Evolutionary conservation across 2,329 filamentous ascomycete species (phyloP), one percentile per base, ranked within the genome.

Genomic region (Moelleriella libera): DNA sequence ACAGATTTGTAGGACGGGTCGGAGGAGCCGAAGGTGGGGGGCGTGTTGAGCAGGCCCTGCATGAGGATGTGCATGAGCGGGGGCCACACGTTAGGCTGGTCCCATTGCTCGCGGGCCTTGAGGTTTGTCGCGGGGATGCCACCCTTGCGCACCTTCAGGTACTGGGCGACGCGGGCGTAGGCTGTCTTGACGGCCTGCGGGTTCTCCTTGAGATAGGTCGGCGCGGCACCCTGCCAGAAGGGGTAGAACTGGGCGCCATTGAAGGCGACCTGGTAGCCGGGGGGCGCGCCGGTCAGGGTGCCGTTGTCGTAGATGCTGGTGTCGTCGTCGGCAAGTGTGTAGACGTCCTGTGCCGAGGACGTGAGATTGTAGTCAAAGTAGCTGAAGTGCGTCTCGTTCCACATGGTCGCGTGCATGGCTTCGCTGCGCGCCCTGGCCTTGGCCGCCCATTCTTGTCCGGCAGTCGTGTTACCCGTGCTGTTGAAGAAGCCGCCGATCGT

Each of bases 351-450:
- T 1, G 68, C 60, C 8, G 60, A 62, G 0, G 76, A 76, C 0
- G 78, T 83, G 31, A 80, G 51, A 63, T 84, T 85, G 66, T 76
- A 83, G 67, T 85, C 81, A 56, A 83, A 84, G 66, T 82, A 85
- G 60, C 71, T 72, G 60, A 66, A 75, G 50, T 77, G 69, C 6
- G 74, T 78, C 31, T 71, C 63, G 59, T 82, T 82, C 80, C 80
- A 85, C 61, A 84, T 68, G 43, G 83, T 60, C 1, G 69, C 66
- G 44, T 74, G 73, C 72, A 85, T 83, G 52, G 78, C 79, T 42
- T 73, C 68, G 59, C 75, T 77, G 50, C 81, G 74, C 31, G 68
- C 62, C 4, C 59, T 55, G 10, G 80, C 80, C 5, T 67, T 59
- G 4, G 65, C 55, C 5, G 64, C 61, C 71, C 76, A 84, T 8